A percentile compares a stretch with the other conserved stretches of the same genome.
Evolutionary conservation across 805 yeast genomes (phyloP).

Genomic region (Huiozyma naganishii): DNA sequence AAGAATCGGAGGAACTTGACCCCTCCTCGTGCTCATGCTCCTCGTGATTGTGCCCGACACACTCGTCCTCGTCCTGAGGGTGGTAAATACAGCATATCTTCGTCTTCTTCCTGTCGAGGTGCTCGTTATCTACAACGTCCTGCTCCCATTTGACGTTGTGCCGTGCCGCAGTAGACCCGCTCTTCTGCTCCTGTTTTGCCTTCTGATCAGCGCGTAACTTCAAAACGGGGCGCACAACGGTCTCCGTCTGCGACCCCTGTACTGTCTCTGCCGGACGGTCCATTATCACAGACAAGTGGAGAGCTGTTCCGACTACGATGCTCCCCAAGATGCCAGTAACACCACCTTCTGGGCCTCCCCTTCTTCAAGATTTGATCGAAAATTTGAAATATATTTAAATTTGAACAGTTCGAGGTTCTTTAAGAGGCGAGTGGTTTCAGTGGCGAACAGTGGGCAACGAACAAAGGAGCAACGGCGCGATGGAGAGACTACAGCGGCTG

Average conservation of each 20-base stretch:
- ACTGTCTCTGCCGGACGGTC: not conserved
- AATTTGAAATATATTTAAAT: no score
- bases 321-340: no score
- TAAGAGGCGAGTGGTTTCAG: no score
- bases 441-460: no score
- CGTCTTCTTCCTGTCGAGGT: conserved; percentile 78
- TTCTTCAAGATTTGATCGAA: no score
- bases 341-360: no score
- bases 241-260: conserved; percentile 7
- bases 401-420: no score
- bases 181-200: conserved; percentile 1
- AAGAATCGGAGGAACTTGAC: conserved; percentile 20
- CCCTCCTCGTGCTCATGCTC: conserved; percentile 13
- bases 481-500: conserved; percentile 35
- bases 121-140: conserved; percentile 82
- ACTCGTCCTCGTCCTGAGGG: conserved; percentile 53
- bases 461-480: conserved; percentile 4
- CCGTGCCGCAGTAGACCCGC: conserved; percentile 13
- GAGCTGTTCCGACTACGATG: no score
- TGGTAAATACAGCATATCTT: conserved; percentile 85
- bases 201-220: conserved; percentile 6
- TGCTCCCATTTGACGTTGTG: conserved; percentile 73
- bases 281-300: no score
- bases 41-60: conserved; percentile 7
- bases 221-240: conserved; percentile 1